Base-by-base conservation (phyloP, 257 asterid species). In the Marsdenia floribunda region DNA sequence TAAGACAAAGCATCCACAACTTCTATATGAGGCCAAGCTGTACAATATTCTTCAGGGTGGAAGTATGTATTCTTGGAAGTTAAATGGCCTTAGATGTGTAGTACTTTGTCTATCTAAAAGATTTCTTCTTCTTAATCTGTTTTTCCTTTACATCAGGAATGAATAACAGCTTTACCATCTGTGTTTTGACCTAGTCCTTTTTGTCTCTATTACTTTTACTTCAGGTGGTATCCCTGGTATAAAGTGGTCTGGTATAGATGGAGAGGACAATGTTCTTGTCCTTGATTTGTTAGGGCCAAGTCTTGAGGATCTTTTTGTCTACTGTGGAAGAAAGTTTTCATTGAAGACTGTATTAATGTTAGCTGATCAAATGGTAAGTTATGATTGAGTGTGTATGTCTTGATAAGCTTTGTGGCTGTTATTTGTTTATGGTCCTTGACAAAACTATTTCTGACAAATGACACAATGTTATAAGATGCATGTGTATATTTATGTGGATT, bases 11-110 rank as follows among this genome's bases (percentile, higher is more conserved):
- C 97, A 93, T 77, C 98, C 97, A 22, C 98, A 93, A 75, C 90
- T 93, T 77, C 85, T 91, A 61, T 93, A 93, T 42, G 98, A 93
- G 87, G 98, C 98, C 73, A 93, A 93, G 83, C 80, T 93, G 69
- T 93, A 93, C 86, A 85, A 84, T 82, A 80, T 87, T 83, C 93
- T 93, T 81, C 96, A 90, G 85, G 97, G 98, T 61, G 98, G 98
- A 87, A 90, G 98, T 93, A 91, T 68, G 97, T 91, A 71, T 73
- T 14, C 49, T 65, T 18, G 38, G 49, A 65, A 37, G 26, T 65
- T 65, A 18, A 60, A 60, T 60, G 35, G 66, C 66, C 14, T 37
- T 21, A 37, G 66, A 44, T 22, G 64, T 66, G 18, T 8, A 5
- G 15, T 18, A 33, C 33, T 16, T 22, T 24, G 44, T 16, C 1